These are phyloP conservation scores for Penicillium sp. DNA, from an alignment of 2,329 filamentous ascomycete genomes.

Conservation along the genomic window DNA sequence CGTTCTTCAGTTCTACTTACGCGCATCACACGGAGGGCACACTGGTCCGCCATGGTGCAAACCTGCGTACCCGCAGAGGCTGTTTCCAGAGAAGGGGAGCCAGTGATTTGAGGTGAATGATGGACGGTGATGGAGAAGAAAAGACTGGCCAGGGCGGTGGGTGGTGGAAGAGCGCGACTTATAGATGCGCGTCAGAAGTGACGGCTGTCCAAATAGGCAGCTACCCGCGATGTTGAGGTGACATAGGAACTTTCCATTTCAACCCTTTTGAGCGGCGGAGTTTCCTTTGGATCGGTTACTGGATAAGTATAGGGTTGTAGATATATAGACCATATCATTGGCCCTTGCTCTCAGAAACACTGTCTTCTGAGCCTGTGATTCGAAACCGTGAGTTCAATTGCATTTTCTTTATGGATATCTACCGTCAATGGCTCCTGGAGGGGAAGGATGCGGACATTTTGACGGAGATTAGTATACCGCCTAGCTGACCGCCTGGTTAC, in stretches of 20 bases:
- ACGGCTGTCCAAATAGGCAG: not conserved
- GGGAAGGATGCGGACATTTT: not conserved
- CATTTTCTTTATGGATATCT: not conserved
- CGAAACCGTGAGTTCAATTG: not conserved
- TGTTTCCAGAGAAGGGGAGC: not conserved
- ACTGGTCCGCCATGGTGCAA: constrained; percentile 19
- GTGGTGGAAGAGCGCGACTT: not conserved
- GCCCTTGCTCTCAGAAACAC: accelerated
- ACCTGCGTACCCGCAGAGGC: not conserved
- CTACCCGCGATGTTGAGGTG: not conserved
- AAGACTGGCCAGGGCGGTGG: not conserved
- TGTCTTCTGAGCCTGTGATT: no score
- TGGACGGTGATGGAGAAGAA: not conserved
- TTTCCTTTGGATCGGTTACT: not conserved
- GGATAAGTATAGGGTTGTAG: not conserved
- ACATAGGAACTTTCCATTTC: not conserved
- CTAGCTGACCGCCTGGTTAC: not conserved
- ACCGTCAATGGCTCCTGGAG: not conserved
- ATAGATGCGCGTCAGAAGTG: not conserved
- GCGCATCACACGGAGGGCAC: constrained; percentile 19
- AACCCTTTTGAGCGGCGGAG: not conserved
- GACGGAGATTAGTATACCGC: not conserved
- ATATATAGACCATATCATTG: not conserved
- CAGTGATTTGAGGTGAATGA: no score
- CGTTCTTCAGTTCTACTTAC: constrained; percentile 4